Evolutionary conservation across 805 yeast genomes (phyloP), one percentile per base, ranked within the genome.

Genomic region (Torulaspora delbrueckii): DNA sequence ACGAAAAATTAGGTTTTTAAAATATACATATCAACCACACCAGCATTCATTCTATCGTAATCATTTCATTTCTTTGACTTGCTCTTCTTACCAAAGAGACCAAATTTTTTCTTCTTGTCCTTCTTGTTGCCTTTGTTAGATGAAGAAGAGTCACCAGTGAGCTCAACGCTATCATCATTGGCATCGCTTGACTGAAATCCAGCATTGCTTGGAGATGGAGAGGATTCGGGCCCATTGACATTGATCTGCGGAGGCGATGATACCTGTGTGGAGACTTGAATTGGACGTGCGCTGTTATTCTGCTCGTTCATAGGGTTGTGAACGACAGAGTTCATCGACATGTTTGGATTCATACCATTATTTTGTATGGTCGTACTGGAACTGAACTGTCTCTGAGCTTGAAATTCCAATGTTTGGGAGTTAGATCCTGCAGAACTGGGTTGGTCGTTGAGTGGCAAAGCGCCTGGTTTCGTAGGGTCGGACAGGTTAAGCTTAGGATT

Each of bases 81-180:
- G 49, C 52, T 51, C 46, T 60, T 62, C 43, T 57, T 58, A 26
- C 56, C 51, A 35, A 62, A 60, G 13, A 58, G 49, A n/a, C 64
- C 60, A 51, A 62, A 62, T 41, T 58, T 60, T 45, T 58, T 59
- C 48, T 60, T 62, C 44, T 62, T 60, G n/a, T 52, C 52, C 47
- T 59, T 55, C 16, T 59, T 59, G 35, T 44, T 50, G 13, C 46
- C 57, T 5, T 45, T 41, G 10, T 28, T 18, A 19, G 39, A 38
- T 22, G 37, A 34, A 14, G 23, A 40, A 24, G 47, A 47, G 18
- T 36, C 46, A 25, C 25, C 45, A 1, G 46, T 48, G 6, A 23
- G 33, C 7, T 47, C 48, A n/a, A 18, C 41, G 12, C 33, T 30
- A 24, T 40, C 47, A 8, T 43, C 37, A 31, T 40, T 45, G 18